Evolutionary conservation across 2,329 filamentous ascomycete species (phyloP), one percentile per base, ranked within the genome.

Genomic region (Rosellinia necatrix): DNA sequence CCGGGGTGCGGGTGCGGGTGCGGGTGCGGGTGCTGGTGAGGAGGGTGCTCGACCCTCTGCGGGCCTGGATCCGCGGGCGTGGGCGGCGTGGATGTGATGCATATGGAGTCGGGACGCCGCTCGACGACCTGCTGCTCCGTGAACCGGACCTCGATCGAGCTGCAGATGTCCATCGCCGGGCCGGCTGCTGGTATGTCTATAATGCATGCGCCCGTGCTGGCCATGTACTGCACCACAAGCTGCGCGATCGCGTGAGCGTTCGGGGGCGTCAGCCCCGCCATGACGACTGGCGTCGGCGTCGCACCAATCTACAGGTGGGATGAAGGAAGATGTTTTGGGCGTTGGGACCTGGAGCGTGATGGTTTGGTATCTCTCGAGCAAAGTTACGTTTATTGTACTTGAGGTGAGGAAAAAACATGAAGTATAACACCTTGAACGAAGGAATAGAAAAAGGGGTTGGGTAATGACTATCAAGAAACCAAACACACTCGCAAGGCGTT

Each of bases 111-210:
- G 6, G 62, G 55, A 5, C 63, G 54, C 17, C 63, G 53, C 24
- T 66, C 61, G 41, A 69, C 56, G 3, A 52, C 51, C 27, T 64
- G 58, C 29, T 63, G 48, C 13, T 63, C 53, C 13, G 58, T 49
- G 6, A 66, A 40, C 44, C 58, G 58, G 53, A 71, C 68, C 52
- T 70, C 59, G 48, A 70, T 60, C 24, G 60, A 48, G 13, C 46
- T 58, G 58, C 68, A 70, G 29, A 59, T 54, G 49, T 56, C 53
- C 49, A 66, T 41, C 22, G 60, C 51, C 13, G 61, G 46, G 9
- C 19, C 46, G 32, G 53, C 54, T 6, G 63, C 56, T 1, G 64
- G 59, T 41, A 71, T 58, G 34, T 70, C 65, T 37, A 70, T 47
- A 41, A 64, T 51, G 52, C 68, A 71, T 35, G 52, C 66, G 63